Evolutionary conservation across 345 rosid genomes (phyloP).

Genomic region (Boechera divaricarpa): DNA sequence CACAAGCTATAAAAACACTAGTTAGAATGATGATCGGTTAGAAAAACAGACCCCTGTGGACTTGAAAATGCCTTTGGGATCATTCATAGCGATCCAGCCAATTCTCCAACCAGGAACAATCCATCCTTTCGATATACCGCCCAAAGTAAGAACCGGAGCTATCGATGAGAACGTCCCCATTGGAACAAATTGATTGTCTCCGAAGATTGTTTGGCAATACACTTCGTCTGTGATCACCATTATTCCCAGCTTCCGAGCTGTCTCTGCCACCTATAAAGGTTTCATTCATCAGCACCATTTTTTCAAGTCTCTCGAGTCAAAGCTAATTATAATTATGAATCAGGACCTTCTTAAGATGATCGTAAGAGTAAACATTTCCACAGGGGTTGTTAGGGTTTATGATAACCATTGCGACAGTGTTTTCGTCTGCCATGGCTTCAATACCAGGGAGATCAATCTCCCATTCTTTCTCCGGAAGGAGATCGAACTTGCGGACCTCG

Average conservation of each 20-base stretch:
- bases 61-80: conserved; percentile 58
- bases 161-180: conserved; percentile 68
- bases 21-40: background rate
- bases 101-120: conserved; percentile 84
- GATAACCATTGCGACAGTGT: conserved; percentile 68
- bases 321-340: background rate
- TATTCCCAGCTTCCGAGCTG: conserved; percentile 65
- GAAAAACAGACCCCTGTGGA: conserved; percentile 53
- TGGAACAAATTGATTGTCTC: conserved; percentile 62
- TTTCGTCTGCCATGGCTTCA: conserved; percentile 66
- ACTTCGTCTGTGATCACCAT: conserved; percentile 78
- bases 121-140: conserved; percentile 81
- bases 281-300: background rate
- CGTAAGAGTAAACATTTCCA: conserved; percentile 61
- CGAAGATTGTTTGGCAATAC: conserved; percentile 60
- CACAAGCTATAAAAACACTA: conserved; percentile 3
- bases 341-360: conserved; percentile 61
- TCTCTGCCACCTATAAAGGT: conserved; percentile 58
- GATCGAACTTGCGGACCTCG: conserved; percentile 67
- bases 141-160: conserved; percentile 65
- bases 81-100: conserved; percentile 70
- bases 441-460: conserved; percentile 66
- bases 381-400: conserved; percentile 74
- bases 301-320: background rate
- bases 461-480: conserved; percentile 71